Evolutionary conservation across 2,329 filamentous ascomycete species (phyloP).

Genomic region (Monilinia laxa): DNA sequence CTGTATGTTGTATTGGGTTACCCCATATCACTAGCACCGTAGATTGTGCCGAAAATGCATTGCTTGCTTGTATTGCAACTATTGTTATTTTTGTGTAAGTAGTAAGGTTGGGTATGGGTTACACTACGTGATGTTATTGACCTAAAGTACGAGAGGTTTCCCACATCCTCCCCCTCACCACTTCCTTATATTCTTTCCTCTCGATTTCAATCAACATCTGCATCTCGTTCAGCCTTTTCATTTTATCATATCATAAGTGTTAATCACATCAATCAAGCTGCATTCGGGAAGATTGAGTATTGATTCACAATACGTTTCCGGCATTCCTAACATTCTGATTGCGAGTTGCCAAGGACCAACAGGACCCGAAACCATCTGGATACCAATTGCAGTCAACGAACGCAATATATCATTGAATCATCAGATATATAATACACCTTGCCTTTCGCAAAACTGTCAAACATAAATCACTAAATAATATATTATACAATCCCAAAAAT

Average conservation of each 20-base stretch:
- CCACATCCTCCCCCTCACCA: background rate
- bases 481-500: slow-evolving; percentile 3
- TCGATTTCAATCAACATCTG: background rate
- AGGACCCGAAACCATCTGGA: background rate
- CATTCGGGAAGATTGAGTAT: background rate
- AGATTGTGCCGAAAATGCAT: background rate
- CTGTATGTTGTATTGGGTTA: background rate
- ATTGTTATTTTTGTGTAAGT: background rate
- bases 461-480: background rate
- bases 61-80: background rate
- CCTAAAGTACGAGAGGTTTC: background rate
- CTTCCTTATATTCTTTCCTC: background rate
- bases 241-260: background rate
- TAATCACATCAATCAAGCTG: background rate
- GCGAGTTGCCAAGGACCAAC: background rate
- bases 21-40: slow-evolving; percentile 1
- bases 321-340: slow-evolving; percentile 12
- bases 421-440: background rate
- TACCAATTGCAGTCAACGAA: slow-evolving; percentile 3
- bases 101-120: background rate
- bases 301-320: slow-evolving; percentile 1
- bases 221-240: background rate
- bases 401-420: background rate
- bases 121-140: background rate
- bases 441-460: background rate